Evolutionary conservation across 1,284 basidiomycete species (phyloP), one percentile per base, ranked within the genome.

Genomic region (Boletus albobrunnescens): DNA sequence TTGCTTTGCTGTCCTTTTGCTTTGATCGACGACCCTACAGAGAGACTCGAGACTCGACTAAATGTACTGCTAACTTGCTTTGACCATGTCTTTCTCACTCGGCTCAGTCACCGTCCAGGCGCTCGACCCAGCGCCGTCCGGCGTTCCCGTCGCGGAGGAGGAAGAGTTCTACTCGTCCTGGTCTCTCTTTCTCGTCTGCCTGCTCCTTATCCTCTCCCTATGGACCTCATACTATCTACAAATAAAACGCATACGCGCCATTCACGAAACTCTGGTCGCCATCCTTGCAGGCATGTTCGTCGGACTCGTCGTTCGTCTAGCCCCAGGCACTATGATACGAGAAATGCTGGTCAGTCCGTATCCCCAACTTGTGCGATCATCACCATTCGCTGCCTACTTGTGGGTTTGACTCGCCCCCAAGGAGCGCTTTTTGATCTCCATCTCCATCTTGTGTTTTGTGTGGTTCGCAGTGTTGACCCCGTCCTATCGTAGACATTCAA

Each of bases 151-250:
- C 33, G 67, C 75, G 2, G 82, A 87, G 61, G 87, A 90, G 54
- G 91, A 93, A 68, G 91, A 94, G 64, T 91, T 84, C 69, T 94
- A 93, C 67, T 92, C 91, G 17, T 92, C 90, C 50, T 94, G 91
- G 91, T 94, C 90, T 26, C 81, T 94, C 24, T 93, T 92, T 67
- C 88, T 98, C 58, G 94, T 99, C 57, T 94, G 96, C 69, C 69
- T 92, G 50, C 82, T 99, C 30, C 86, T 99, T 53, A 91, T 98
- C 53, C 74, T 94, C 51, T 96, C 94, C 5, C 83, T 99, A 56
- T 93, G 87, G 80, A 95, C 93, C 13, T 94, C 91, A 19, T 99
- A 99, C 73, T 99, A 97, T 63, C 84, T 99, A 16, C 94, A 97
- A 75, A 89, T 98, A 64, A 94, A 94, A 69, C 79, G 88, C 41